Evolutionary conservation across 2,329 filamentous ascomycete genomes (phyloP), one percentile per base, ranked within the genome.

Genomic region (Pestalotiopsis sp.): DNA sequence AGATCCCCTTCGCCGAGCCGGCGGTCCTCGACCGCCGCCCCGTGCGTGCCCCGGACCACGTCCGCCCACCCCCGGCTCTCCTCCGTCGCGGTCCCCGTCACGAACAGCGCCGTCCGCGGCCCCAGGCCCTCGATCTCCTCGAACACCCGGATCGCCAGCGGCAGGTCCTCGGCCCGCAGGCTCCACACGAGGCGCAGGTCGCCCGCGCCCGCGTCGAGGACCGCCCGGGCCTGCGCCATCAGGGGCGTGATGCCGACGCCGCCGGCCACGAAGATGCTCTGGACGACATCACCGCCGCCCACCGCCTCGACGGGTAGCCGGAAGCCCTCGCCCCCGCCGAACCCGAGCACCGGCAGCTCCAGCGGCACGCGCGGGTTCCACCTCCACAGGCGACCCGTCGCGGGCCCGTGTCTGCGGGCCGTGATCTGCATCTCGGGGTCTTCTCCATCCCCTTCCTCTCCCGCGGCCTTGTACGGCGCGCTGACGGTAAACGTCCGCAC

Each of bases 241-340:
- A 96, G 74, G 1, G 94, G 94, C 36, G 94, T 97, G 70, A 97
- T 93, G 0, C 94, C 94, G 6, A 97, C 92, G 3, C 94, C 94
- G 0, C 89, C 93, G 5, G 93, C 93, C 3, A 97, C 79, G 72
- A 95, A 96, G 1, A 89, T 80, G 1, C 81, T 79, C 41, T 81
- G 71, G 14, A 23, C 23, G 23, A 23, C 2, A 23, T 23, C 23
- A 23, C 3, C 23, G 3, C 23, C 23, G 23, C 23, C 23, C 23
- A 23, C 23, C 23, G 41, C 14, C 2, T 45, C 68, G 2, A 68
- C 66, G 0, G 77, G 74, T 56, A 86, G 74, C 1, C 78, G 76
- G 71, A 87, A 87, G 1, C 73, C 75, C 61, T 83, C 81, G 14
- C 84, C 83, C 1, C 94, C 94, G 0, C 92, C 93, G 71, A 97